Evolutionary conservation across 129 eudicot genomes (phyloP).

Genomic region (Arctium lappa): DNA sequence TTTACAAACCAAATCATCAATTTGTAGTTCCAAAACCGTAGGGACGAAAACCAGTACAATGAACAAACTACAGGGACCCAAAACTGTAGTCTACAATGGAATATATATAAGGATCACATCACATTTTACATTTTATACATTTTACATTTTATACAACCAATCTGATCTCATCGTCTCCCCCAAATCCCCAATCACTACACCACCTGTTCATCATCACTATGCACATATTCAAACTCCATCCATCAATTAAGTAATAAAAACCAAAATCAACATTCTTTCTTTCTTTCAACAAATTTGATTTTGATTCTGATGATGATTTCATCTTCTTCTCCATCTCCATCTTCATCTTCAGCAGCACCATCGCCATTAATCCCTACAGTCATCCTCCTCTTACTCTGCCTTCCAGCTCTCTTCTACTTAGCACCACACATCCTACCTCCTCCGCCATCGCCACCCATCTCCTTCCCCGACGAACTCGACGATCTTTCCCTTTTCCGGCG

Average conservation of each 20-base stretch:
- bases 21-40: too few species aligned
- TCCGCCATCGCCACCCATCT: conserved; percentile 42
- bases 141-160: background rate
- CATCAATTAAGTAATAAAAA: background rate
- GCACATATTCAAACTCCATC: conserved; percentile 8
- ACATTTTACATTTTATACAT: background rate
- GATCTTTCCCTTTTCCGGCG: conserved; percentile 76
- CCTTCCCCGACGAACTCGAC: conserved; percentile 79
- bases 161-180: conserved; percentile 10
- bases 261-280: conserved; percentile 8
- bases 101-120: background rate
- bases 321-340: background rate
- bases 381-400: conserved; percentile 45
- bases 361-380: conserved; percentile 44
- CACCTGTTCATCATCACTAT: background rate
- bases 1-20: too few species aligned
- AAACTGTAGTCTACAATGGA: background rate
- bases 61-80: background rate
- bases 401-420: conserved; percentile 46
- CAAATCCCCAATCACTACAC: background rate
- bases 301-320: background rate
- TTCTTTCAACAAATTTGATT: background rate
- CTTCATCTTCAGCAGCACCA: background rate
- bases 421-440: conserved; percentile 70
- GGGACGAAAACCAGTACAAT: too few species aligned